These are phyloP conservation scores for Talaromyces sp. DNA, from an alignment of 2,329 filamentous ascomycete genomes.

Conservation along the genomic window DNA sequence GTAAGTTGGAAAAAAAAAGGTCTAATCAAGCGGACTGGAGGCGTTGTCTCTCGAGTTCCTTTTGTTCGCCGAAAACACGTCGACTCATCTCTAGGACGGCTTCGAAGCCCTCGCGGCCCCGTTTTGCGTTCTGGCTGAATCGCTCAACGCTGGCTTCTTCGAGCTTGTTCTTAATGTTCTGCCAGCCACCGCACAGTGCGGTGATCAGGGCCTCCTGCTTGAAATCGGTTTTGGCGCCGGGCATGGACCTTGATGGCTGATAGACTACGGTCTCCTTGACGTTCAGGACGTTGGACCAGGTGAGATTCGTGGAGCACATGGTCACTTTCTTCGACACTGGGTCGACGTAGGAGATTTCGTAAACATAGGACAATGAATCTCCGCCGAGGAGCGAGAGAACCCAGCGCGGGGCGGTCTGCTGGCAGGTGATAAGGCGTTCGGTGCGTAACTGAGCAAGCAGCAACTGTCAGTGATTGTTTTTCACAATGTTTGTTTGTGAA, in stretches of 20 bases:
- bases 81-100: constrained; percentile 89
- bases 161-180: constrained; percentile 92
- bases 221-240: constrained; percentile 66
- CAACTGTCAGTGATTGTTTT: neutral
- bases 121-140: constrained; percentile 86
- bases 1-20: neutral
- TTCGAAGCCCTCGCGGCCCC: constrained; percentile 92
- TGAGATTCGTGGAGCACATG: constrained; percentile 94
- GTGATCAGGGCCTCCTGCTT: constrained; percentile 88
- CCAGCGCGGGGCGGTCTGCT: constrained; percentile 45
- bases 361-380: constrained; percentile 78
- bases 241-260: constrained; percentile 52
- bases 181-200: constrained; percentile 91
- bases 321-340: constrained; percentile 77
- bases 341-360: constrained; percentile 94
- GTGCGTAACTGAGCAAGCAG: constrained; percentile 55
- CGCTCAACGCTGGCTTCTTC: constrained; percentile 85
- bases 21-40: constrained; percentile 19
- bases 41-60: constrained; percentile 54
- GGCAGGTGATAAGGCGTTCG: constrained; percentile 56
- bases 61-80: constrained; percentile 85
- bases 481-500: constrained; percentile 4
- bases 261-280: constrained; percentile 93
- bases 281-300: constrained; percentile 81
- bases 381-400: constrained; percentile 73